Percentiles rank a stretch among this genome's conserved stretches.
Evolutionary conservation across 495 filamentous ascomycete genomes (phyloP).

Genomic region (Lasiosphaeris hirsuta): DNA sequence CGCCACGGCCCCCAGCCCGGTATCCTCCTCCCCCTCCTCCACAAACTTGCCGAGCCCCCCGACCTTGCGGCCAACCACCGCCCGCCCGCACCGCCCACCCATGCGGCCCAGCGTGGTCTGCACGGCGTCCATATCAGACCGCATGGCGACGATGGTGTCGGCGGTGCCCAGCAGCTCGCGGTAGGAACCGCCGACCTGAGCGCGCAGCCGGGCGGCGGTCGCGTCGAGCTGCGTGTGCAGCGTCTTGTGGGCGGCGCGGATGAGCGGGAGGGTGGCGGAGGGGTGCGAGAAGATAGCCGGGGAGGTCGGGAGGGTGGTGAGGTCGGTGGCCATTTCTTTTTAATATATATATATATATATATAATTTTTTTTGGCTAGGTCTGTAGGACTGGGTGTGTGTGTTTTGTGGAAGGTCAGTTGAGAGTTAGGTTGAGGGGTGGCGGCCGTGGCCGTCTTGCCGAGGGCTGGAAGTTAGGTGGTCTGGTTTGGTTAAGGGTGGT

Average conservation of each 20-base stretch:
- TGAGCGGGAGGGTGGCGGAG: slow-evolving; percentile 57
- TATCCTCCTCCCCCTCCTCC: slow-evolving; percentile 23
- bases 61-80: slow-evolving; percentile 64
- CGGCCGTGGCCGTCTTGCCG: no score
- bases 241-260: slow-evolving; percentile 53
- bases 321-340: slow-evolving; percentile 37
- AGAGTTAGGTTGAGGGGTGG: no score
- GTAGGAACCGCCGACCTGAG: slow-evolving; percentile 90
- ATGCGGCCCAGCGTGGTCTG: slow-evolving; percentile 68
- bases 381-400: no score
- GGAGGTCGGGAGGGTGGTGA: slow-evolving; percentile 55
- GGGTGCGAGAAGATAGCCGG: slow-evolving; percentile 73
- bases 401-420: no score
- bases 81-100: slow-evolving; percentile 73
- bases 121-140: slow-evolving; percentile 66
- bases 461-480: no score
- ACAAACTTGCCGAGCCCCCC: slow-evolving; percentile 60
- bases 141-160: slow-evolving; percentile 88
- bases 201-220: slow-evolving; percentile 83
- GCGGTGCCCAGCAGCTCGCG: slow-evolving; percentile 89
- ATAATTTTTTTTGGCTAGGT: no score
- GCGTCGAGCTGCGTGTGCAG: slow-evolving; percentile 60
- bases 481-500: no score
- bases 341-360: no score
- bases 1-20: slow-evolving; percentile 27